phyloP scores from a whole-genome alignment of 768 basidiomycete species.

The Gelatoporia subvermispora region DNA sequence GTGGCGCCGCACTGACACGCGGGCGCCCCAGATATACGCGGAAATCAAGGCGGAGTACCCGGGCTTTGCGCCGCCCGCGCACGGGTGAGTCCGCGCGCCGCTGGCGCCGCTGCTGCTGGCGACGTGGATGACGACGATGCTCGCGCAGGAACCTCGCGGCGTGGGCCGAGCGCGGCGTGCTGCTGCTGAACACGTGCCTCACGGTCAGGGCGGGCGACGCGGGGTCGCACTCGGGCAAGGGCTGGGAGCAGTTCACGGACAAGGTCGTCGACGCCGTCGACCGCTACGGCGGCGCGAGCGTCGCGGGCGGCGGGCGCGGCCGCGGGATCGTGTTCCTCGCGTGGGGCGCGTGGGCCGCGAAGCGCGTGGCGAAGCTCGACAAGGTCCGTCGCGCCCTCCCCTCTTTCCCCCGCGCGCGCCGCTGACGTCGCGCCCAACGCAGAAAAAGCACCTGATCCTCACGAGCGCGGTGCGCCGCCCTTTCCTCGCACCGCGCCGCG shows the following conservation, averaged over 20 bases:
- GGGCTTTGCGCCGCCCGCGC: slow-evolving; percentile 69
- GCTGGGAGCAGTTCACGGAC: slow-evolving; percentile 91
- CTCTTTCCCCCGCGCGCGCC: neutral
- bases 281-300: slow-evolving; percentile 69
- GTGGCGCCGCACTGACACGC: slow-evolving; percentile 10
- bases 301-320: slow-evolving; percentile 51
- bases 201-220: slow-evolving; percentile 76
- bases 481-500: neutral
- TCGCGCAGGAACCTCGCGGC: slow-evolving; percentile 61
- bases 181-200: slow-evolving; percentile 89
- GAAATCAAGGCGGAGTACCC: slow-evolving; percentile 84
- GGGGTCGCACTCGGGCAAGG: slow-evolving; percentile 78
- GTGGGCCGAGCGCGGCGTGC: slow-evolving; percentile 84
- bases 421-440: neutral
- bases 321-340: slow-evolving; percentile 84
- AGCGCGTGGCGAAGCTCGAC: slow-evolving; percentile 73
- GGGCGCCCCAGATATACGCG: slow-evolving; percentile 64
- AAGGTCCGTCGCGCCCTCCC: slow-evolving; percentile 42
- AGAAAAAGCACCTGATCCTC: slow-evolving; percentile 80
- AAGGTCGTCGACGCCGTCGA: slow-evolving; percentile 76
- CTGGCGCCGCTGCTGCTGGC: neutral
- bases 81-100: slow-evolving; percentile 57
- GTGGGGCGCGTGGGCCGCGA: slow-evolving; percentile 86
- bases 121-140: neutral
- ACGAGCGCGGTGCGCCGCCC: slow-evolving; percentile 58